Evolutionary conservation across 129 eudicot genomes (phyloP), one percentile per base, ranked within the genome.

Genomic region (Saposhnikovia divaricata): DNA sequence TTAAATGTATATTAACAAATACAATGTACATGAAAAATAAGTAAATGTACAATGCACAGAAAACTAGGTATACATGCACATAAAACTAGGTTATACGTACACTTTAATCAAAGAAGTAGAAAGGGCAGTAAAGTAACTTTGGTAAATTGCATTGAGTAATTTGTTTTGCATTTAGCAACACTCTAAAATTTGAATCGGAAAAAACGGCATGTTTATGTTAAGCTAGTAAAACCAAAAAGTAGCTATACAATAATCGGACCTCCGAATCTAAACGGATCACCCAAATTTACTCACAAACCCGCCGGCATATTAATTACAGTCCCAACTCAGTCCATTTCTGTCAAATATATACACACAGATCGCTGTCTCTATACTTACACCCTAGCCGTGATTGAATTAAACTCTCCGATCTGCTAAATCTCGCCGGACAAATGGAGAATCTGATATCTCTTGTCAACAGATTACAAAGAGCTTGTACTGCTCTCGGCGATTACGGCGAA

Each of bases 401-500:
- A 61, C 11, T 2, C 15, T 23, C 28, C 66, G 28, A 23, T 57
- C n/a, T n/a, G n/a, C n/a, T n/a, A n/a, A n/a, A n/a, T n/a, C 51
- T 12, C 47, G 47, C 47, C 11, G 47, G 47, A 44, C n/a, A 48
- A 68, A 94, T 94, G 98, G 98, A 94, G 89, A 90, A 87, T 77
- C 84, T 94, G 76, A 94, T 94, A 16, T 51, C 80, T 68, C 80
- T 94, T 66, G 98, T 94, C 6, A 94, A 94, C 88, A 87, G 91
- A 79, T 82, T 94, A 72, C 98, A 94, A 80, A 85, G 93, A 78
- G 98, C 98, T 14, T 94, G 98, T 80, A 94, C 98, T 5, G 97
- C 97, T 43, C 89, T 94, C 0, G 98, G 98, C 31, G 98, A 94
- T 89, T 84, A 87, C 80, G 98, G 97, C 76, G 98, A 94, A 72